Percentiles rank a stretch among this genome's conserved stretches.
These are phyloP conservation scores for Solanum hybrid DNA, from an alignment of 305 asterid genomes.

Conservation along the genomic window DNA sequence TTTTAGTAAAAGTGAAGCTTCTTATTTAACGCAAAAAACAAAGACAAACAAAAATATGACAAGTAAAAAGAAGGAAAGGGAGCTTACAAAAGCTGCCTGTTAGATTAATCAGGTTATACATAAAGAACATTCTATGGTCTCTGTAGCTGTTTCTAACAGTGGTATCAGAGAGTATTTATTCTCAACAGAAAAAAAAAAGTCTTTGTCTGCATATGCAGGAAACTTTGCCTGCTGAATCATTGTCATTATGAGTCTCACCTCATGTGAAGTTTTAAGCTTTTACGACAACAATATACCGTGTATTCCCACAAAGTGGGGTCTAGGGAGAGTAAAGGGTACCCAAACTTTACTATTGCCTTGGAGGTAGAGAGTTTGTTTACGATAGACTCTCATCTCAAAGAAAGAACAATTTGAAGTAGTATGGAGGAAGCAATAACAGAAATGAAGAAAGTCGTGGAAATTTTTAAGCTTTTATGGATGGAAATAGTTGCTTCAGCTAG, in stretches of 20 bases:
- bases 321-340: not conserved
- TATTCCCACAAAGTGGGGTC: not conserved
- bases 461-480: not conserved
- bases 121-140: not conserved
- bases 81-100: not conserved
- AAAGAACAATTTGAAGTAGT: not conserved
- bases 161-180: not conserved
- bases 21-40: not conserved
- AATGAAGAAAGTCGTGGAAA: not conserved
- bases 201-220: not conserved
- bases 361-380: not conserved
- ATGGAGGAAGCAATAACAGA: not conserved
- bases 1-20: not conserved
- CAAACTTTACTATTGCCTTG: not conserved
- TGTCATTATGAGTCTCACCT: not conserved
- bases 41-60: not conserved
- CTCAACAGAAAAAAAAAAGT: not conserved
- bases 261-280: not conserved
- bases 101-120: not conserved
- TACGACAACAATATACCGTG: not conserved
- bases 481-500: not conserved
- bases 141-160: not conserved
- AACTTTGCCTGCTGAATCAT: not conserved
- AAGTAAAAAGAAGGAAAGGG: not conserved
- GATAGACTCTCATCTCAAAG: not conserved